Conservation (phyloP, 108 stramenopile species). For the Aurantiochytrium sp. region DNA sequence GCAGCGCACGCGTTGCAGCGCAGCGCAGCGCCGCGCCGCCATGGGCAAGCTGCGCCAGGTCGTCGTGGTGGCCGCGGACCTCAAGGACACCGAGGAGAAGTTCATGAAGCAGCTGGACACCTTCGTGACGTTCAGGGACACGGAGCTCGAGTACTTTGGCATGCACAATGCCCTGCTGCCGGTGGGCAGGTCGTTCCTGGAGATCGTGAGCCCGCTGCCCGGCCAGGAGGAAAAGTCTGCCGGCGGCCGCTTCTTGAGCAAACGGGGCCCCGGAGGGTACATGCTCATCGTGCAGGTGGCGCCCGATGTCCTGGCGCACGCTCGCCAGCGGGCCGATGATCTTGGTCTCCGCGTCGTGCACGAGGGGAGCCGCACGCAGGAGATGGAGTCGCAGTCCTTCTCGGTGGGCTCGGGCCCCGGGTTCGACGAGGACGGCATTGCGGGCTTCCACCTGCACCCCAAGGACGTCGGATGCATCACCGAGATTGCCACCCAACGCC, state of each 20-base stretch:
- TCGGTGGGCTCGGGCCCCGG: neutral
- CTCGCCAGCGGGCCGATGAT: neutral
- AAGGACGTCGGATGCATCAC: neutral
- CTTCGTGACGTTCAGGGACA: neutral
- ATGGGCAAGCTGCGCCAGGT: conserved; percentile 17
- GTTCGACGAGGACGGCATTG: neutral
- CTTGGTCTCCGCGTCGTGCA: neutral
- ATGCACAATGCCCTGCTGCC: conserved; percentile 1
- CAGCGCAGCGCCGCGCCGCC: too few species aligned
- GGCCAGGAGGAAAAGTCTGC: neutral
- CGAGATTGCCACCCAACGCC: neutral
- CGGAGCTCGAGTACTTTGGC: neutral
- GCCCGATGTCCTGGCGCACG: neutral
- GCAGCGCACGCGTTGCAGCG: too few species aligned
- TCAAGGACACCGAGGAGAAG: neutral
- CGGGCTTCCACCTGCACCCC: conserved; percentile 24
- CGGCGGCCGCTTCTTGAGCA: neutral
- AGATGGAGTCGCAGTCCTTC: neutral
- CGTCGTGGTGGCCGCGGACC: neutral
- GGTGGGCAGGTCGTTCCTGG: neutral
- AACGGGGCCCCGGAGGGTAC: conserved; percentile 1
- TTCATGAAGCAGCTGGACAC: neutral
- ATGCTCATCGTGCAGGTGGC: conserved; percentile 25
- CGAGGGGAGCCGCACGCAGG: neutral
- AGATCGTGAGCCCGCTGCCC: neutral